Evolutionary conservation across 768 basidiomycete genomes (phyloP), one percentile per base, ranked within the genome.

Genomic region (Amanita subjunquillea): DNA sequence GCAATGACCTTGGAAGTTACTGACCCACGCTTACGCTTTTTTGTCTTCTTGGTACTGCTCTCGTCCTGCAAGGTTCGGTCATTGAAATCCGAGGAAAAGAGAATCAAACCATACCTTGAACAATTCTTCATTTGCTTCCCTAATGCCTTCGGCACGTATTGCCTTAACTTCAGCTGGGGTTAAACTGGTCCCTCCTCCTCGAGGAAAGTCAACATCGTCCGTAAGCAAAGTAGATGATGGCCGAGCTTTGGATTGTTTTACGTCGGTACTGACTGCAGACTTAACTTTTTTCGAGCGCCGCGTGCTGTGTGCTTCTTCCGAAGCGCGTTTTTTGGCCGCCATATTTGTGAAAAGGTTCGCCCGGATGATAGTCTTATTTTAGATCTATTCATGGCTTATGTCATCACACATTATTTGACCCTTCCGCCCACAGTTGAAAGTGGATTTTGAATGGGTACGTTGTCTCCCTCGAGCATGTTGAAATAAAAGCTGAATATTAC

Each of bases 201-300:
- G 83, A 53, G 94, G 94, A 68, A 98, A 99, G 66, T 94, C 91
- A 47, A 91, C 77, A 61, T 94, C 92, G 37, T 91, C 82, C 8
- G 73, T 55, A 34, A 72, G 66, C 53, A 74, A 60, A 57, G 63
- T 68, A 3, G 65, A 56, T 8, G 68, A 53, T 17, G 68, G 51
- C 17, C 60, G 57, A 22, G 59, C 39, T 40, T 62, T 57, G 48
- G 56, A 59, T 41, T 48, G 56, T 58, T 65, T 48, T 42, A 55
- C 59, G 63, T 57, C 66, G 39, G 55, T 56, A 41, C 62, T 62
- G 45, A 68, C 63, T 17, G 66, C 64, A 3, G 74, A 67, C 66
- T 82, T 87, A 49, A 69, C 65, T 65, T 83, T 88, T 67, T 88
- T 90, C 3, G 73, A 61, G 59, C 76, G 83, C 44, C 70, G 75